Base-by-base conservation (phyloP, 2,329 filamentous ascomycete genomes). In the Lachnellula subtilissima region DNA sequence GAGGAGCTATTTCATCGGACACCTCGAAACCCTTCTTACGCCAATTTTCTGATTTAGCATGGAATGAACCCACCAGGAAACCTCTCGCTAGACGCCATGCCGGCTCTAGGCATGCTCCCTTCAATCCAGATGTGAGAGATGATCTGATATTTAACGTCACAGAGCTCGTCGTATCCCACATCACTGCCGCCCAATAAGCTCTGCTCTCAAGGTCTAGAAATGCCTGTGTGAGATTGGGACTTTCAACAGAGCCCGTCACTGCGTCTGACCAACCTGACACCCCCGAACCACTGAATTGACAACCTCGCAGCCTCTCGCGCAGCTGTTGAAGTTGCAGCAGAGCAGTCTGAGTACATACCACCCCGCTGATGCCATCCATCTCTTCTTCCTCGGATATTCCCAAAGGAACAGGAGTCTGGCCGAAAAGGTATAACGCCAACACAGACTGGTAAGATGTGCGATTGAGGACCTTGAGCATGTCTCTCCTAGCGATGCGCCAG, bases 1-100 rank as follows among this genome's bases (percentile, higher is more conserved):
- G 61, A 48, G 63, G 60, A 17, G 67, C 67, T 36, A 50, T 61
- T 50, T 69, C 69, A 37, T 68, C 66, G 7, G 64, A 64, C 14
- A 69, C 56, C 17, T 65, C 37, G 37, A 40, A 40, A 40, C 15
- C 15, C n/a, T 40, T 15, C 37, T 40, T 17, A 5, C 8, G 37
- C 37, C 37, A 40, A 15, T 40, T 3, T 40, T 40, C 15, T 40
- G 37, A n/a, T 40, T 40, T 40, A 5, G 37, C 37, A 40, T 40
- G 37, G 37, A 40, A 40, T 6, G 37, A 40, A 7, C 15, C 37
- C 37, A 40, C 37, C 14, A 40, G 37, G 3, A 40, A 40, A 15
- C 37, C 37, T 8, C 37, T 40, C 12, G 37, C 37, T 11, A 40
- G 17, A 17, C 37, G 37, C 37, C 37, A 40, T 40, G 37, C 37